Conservation (phyloP, 2,329 filamentous ascomycete genomes). For the Scedosporium aurantiacum region DNA sequence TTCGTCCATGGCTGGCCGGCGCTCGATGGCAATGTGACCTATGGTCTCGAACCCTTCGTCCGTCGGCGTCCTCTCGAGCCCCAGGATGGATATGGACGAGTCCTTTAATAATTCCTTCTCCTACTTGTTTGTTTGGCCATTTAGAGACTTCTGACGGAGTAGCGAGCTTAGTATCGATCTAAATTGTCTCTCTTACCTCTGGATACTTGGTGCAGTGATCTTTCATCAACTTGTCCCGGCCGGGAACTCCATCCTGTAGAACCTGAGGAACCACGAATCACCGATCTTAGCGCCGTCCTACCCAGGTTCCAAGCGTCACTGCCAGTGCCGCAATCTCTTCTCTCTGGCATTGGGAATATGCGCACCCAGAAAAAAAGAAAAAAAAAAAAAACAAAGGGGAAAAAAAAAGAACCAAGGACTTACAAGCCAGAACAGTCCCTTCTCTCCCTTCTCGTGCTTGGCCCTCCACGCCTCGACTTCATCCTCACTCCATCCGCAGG, state of each 20-base stretch:
- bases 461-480: constrained; percentile 24
- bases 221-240: neutral
- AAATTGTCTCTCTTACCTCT: neutral
- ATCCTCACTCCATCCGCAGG: constrained; percentile 32
- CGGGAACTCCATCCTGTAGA: neutral
- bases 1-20: constrained; percentile 19
- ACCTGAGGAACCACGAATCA: neutral
- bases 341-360: neutral
- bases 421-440: constrained; percentile 30
- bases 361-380: neutral
- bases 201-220: neutral
- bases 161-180: neutral
- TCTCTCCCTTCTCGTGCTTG: constrained; percentile 22
- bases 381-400: neutral
- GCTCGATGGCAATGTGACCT: constrained; percentile 28
- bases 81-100: constrained; percentile 19
- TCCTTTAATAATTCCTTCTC: constrained; percentile 23
- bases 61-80: constrained; percentile 18
- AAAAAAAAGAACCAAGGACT: constrained; percentile 13
- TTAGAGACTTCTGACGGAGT: neutral
- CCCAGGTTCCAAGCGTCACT: too few relatives aligned
- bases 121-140: constrained; percentile 12
- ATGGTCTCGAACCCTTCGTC: constrained; percentile 23
- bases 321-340: too few relatives aligned
- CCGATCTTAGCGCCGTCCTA: neutral